Evolutionary conservation across 1,284 basidiomycete genomes (phyloP), one percentile per base, ranked within the genome.

Genomic region (Irpex rosettiformis): DNA sequence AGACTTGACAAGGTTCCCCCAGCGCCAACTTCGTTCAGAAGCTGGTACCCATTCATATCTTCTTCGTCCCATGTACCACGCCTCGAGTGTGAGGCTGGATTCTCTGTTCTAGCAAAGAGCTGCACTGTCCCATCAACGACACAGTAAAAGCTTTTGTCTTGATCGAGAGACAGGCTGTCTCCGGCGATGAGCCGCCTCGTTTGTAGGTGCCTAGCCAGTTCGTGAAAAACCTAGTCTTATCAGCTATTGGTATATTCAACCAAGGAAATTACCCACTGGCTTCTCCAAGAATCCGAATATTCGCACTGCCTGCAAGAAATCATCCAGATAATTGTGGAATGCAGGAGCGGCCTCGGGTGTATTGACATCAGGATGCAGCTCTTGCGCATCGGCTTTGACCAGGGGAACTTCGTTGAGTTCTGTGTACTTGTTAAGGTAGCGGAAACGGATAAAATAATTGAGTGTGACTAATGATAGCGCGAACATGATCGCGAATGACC

Each of bases 251-350:
- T 40, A 5, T 40, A 13, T 40, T 18, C 54, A 42, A 62, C 42
- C 8, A 11, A 4, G 10, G 40, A 2, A 16, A 22, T 29, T 1
- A 74, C 85, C 60, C 62, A 94, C 94, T 0, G 94, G 94, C 73
- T 95, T 96, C 75, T 97, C 94, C 28, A 97, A 79, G 71, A 96
- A 98, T 22, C 95, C 96, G 68, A 98, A 98, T 8, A 98, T 92
- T 56, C 94, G 84, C 59, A 98, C 92, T 3, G 95, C 95, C 64
- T 95, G 89, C 49, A 98, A 73, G 69, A 98, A 97, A 67, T 98
- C 96, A 70, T 97, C 95, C 29, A 98, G 80, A 69, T 97, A 97
- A 67, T 96, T 95, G 70, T 96, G 93, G 68, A 97, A 94, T 3
- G 86, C 83, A 4, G 89, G 82, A 0, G 87, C 81, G n/a, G 83